These are phyloP conservation scores for Priceomyces haplophilus DNA, from an alignment of 805 yeast genomes.

Conservation along the genomic window DNA sequence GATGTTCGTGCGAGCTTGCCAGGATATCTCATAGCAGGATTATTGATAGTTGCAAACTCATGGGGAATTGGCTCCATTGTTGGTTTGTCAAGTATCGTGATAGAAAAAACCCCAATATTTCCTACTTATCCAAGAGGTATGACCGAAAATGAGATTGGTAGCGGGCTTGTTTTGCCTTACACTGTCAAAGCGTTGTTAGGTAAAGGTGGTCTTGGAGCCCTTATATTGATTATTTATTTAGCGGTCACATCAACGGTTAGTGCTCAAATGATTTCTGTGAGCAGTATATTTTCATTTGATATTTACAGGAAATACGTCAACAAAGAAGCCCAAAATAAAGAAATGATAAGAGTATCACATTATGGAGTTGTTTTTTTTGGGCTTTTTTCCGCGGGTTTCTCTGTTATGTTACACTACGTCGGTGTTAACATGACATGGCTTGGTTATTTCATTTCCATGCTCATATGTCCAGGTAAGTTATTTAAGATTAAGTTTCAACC, in stretches of 20 bases:
- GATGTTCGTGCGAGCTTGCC: constrained; percentile 34
- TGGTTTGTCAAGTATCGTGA: constrained; percentile 31
- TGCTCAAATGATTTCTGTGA: constrained; percentile 40
- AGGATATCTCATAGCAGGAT: constrained; percentile 34
- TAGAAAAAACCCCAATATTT: constrained; percentile 22
- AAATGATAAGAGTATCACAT: constrained; percentile 43
- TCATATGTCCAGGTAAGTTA: constrained; percentile 32
- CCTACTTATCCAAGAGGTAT: constrained; percentile 32
- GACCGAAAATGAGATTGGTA: constrained; percentile 25
- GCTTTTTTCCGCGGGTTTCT: constrained; percentile 34
- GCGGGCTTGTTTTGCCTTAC: constrained; percentile 30
- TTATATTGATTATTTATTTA: constrained; percentile 32
- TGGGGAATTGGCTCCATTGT: constrained; percentile 37
- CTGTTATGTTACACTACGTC: constrained; percentile 33
- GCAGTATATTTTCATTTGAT: constrained; percentile 44
- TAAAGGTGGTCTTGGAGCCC: constrained; percentile 29
- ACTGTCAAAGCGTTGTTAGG: constrained; percentile 31
- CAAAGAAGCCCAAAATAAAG: constrained; percentile 39
- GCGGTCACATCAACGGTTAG: constrained; percentile 43
- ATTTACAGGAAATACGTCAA: constrained; percentile 44
- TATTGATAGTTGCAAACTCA: constrained; percentile 28
- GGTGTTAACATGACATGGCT: constrained; percentile 29
- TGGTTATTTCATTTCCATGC: constrained; percentile 33
- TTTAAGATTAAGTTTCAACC: not conserved
- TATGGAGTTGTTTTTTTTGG: constrained; percentile 38